A percentile compares a stretch with the other conserved stretches of the same genome.
These are phyloP conservation scores for Haplosporangium sp. DNA, from an alignment of 371 early-diverging fungal species.

Conservation along the genomic window DNA sequence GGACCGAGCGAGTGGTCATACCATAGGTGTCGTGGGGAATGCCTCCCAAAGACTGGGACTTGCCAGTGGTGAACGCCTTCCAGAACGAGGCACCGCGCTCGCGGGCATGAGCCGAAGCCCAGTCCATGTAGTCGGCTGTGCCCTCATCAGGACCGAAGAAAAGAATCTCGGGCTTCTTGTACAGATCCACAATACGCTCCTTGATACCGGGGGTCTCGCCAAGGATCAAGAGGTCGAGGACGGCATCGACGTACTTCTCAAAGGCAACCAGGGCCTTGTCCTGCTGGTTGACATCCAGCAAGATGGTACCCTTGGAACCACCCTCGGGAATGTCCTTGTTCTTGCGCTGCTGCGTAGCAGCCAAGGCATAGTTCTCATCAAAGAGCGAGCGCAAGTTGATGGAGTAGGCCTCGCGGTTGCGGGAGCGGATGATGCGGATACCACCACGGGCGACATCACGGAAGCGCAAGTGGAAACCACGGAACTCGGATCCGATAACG, in stretches of 20 bases:
- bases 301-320: slow-evolving; percentile 98
- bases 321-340: slow-evolving; percentile 99
- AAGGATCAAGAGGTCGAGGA: slow-evolving; percentile 91
- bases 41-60: slow-evolving; percentile 95
- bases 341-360: slow-evolving; percentile 97
- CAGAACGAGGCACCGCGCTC: slow-evolving; percentile 94
- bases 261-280: slow-evolving; percentile 97
- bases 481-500: slow-evolving; percentile 97
- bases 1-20: slow-evolving; percentile 98
- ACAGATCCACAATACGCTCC: slow-evolving; percentile 92
- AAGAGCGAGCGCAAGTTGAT: slow-evolving; percentile 97
- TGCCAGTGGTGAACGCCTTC: slow-evolving; percentile 99
- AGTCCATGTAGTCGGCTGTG: slow-evolving; percentile 99
- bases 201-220: slow-evolving; percentile 97
- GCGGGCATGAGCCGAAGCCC: slow-evolving; percentile 98
- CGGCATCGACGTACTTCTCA: slow-evolving; percentile 97
- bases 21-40: slow-evolving; percentile 98
- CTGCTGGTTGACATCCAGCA: slow-evolving; percentile 93
- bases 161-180: slow-evolving; percentile 94
- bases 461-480: slow-evolving; percentile 99
- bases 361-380: slow-evolving; percentile 98
- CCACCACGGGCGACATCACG: slow-evolving; percentile 98
- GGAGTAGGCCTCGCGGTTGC: slow-evolving; percentile 96
- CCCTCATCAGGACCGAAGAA: slow-evolving; percentile 99
- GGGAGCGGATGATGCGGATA: slow-evolving; percentile 96